Base-by-base conservation (phyloP, 2,329 filamentous ascomycete genomes). In the Clonostachys chloroleuca region DNA sequence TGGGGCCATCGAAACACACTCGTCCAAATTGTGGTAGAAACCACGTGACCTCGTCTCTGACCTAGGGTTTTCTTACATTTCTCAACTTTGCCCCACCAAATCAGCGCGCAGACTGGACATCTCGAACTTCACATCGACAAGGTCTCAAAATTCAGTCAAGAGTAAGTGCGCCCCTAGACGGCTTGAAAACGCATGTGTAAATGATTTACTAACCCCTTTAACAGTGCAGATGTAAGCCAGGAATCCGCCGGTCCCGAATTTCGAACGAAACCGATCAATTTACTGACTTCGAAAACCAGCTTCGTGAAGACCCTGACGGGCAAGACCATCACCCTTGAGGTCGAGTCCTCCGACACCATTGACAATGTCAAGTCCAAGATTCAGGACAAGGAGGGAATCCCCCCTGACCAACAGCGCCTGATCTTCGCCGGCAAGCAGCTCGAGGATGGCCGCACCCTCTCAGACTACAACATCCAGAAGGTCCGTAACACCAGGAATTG, bases 331-430 rank as follows among this genome's bases (percentile, higher is more conserved):
- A 97, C 94, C 77, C 87, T 96, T 67, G 92, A 97, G 87, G 92
- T 96, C 73, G 92, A 96, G 86, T 96, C 91, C 68, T 90, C 85
- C 70, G 92, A 97, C 78, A 96, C 92, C 67, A 97, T 97, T 81
- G 92, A 97, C 86, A 97, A 96, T 85, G 92, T 97, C 77, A 97
- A 97, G 87, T 87, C 86, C 80, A 96, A 96, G 88, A 96, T 97
- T 75, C 92, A 96, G 81, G 92, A 96, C 79, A 96, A 96, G 88
- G 92, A 96, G 81, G 92, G 92, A 65, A 96, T 96, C 62, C 92
- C 92, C 65, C 92, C 92, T 59, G 92, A 96, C 77, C 92, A 96
- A 77, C 92, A 97, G 83, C 92, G 92, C 69, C 75, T 97, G 80
- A 96, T 96, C 80, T 97, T 97, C 74, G 92, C 92, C 65, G 92